Conservation (phyloP, 2,329 filamentous ascomycete genomes). For the Lachnellula suecica region DNA sequence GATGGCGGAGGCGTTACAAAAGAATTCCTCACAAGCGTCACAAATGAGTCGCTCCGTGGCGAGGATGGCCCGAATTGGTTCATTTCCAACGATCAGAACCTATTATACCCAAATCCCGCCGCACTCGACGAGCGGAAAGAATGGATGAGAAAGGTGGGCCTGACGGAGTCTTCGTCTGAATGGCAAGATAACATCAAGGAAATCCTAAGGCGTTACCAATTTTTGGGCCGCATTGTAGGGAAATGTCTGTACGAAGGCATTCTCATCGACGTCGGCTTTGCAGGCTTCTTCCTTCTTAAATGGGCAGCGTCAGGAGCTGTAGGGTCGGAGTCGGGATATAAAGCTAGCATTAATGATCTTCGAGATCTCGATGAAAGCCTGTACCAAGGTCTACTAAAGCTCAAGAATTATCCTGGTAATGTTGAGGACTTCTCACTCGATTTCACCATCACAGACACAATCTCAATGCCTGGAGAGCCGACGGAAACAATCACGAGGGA, state of each 20-base stretch:
- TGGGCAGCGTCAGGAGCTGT: conserved; percentile 76
- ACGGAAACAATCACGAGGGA: conserved; percentile 69
- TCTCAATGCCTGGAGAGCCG: conserved; percentile 45
- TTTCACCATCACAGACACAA: conserved; percentile 82
- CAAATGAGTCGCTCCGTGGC: conserved; percentile 76
- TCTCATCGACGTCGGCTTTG: conserved; percentile 88
- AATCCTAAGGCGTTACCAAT: conserved; percentile 78
- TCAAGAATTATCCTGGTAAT: conserved; percentile 85
- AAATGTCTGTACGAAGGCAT: conserved; percentile 99
- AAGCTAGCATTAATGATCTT: conserved; percentile 91
- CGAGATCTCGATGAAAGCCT: conserved; percentile 87
- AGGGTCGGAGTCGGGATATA: conserved; percentile 70
- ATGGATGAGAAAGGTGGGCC: conserved; percentile 49
- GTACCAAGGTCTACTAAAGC: conserved; percentile 77
- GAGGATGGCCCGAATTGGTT: conserved; percentile 65
- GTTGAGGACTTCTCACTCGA: conserved; percentile 80
- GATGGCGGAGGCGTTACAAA: conserved; percentile 97
- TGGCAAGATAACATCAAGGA: conserved; percentile 58
- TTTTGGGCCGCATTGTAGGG: conserved; percentile 86
- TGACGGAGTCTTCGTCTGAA: conserved; percentile 51
- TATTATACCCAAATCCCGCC: conserved; percentile 85
- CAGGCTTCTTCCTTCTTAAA: conserved; percentile 92
- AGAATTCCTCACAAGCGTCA: conserved; percentile 89
- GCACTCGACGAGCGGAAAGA: conserved; percentile 69
- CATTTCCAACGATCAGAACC: conserved; percentile 77